Evolutionary conservation across 768 basidiomycete species (phyloP).

Genomic region (Agrocybe praecox): DNA sequence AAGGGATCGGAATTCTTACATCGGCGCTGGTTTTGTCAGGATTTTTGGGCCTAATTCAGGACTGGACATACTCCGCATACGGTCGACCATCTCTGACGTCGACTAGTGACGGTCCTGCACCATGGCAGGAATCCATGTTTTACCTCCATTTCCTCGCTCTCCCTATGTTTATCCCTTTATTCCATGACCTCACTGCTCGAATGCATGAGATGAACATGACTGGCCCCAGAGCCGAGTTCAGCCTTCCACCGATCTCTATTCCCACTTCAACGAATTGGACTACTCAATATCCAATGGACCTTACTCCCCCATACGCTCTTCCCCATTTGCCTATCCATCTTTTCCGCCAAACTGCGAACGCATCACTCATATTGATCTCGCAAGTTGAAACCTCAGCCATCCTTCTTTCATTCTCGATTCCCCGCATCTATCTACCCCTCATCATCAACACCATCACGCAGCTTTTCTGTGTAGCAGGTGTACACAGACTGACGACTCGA

Average conservation of each 20-base stretch:
- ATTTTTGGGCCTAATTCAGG: conserved; percentile 83
- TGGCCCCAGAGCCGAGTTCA: conserved; percentile 35
- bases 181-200: conserved; percentile 52
- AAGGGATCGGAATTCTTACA: conserved; percentile 73
- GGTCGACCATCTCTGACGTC: conserved; percentile 25
- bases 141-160: conserved; percentile 84
- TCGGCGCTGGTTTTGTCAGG: conserved; percentile 81
- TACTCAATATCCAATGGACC: conserved; percentile 28
- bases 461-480: conserved; percentile 83
- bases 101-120: conserved; percentile 16
- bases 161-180: conserved; percentile 72
- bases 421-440: conserved; percentile 64
- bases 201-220: conserved; percentile 40
- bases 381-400: conserved; percentile 12
- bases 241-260: conserved; percentile 24
- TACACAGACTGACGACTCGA: conserved; percentile 80
- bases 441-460: conserved; percentile 82
- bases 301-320: conserved; percentile 34
- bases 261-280: conserved; percentile 19
- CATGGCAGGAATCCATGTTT: conserved; percentile 93
- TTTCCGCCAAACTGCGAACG: conserved; percentile 17
- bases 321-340: conserved; percentile 21
- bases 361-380: conserved; percentile 27
- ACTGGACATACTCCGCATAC: conserved; percentile 67
- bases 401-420: conserved; percentile 44